These are phyloP conservation scores for Pinus taeda DNA, from an alignment of 75 land plant genomes.

Conservation along the genomic window DNA sequence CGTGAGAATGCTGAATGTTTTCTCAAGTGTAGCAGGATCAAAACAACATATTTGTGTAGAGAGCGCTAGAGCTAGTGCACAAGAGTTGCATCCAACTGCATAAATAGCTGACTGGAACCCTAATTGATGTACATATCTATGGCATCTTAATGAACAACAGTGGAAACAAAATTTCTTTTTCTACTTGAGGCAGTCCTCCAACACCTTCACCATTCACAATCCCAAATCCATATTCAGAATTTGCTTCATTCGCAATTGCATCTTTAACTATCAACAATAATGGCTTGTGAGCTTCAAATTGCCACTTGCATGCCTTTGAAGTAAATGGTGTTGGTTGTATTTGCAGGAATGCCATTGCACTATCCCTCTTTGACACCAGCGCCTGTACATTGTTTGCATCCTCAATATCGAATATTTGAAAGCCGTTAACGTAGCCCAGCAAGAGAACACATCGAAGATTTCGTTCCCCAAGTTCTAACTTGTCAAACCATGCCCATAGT, in stretches of 20 bases:
- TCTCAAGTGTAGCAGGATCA: conserved; percentile 83
- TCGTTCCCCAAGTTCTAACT: conserved; percentile 57
- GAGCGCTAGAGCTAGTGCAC: conserved; percentile 82
- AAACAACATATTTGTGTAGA: conserved; percentile 84
- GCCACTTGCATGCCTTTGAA: neutral
- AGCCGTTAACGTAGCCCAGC: conserved; percentile 75
- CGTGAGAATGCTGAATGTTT: conserved; percentile 77
- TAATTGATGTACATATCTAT: conserved; percentile 77
- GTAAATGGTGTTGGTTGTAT: conserved; percentile 54
- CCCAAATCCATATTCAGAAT: conserved; percentile 27
- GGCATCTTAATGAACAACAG: conserved; percentile 52
- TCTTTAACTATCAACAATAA: conserved; percentile 64
- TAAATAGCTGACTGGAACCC: conserved; percentile 80
- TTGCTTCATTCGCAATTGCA: conserved; percentile 16
- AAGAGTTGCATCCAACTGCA: conserved; percentile 83
- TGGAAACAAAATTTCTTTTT: conserved; percentile 45
- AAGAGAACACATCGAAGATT: conserved; percentile 54
- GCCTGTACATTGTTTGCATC: conserved; percentile 72
- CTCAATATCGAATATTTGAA: conserved; percentile 96
- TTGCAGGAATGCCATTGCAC: conserved; percentile 83
- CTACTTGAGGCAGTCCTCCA: conserved; percentile 18
- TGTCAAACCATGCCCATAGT: conserved; percentile 90
- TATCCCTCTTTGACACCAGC: conserved; percentile 78
- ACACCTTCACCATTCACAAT: conserved; percentile 29
- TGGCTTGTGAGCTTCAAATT: conserved; percentile 53